Base-by-base conservation (phyloP, 805 yeast species). In the Kodamaea neixiangensis region DNA sequence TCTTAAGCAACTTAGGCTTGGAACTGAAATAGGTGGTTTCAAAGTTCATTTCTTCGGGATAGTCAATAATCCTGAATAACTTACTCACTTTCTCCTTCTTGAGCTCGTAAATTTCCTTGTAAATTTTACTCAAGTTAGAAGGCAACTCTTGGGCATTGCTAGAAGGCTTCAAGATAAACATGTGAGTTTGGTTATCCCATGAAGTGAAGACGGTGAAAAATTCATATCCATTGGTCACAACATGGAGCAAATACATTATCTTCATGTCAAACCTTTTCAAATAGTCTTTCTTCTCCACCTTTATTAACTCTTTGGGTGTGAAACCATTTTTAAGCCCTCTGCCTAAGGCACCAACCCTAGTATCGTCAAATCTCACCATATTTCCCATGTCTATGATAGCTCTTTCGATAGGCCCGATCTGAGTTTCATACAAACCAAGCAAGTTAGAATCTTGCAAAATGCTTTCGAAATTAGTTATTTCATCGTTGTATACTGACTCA, bases 271-370 rank as follows among this genome's bases (percentile, higher is more conserved):
- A 81, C 34, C 76, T 68, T 46, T 73, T 68, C 55, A 90, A 68
- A 59, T 90, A 89, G 40, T 52, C 54, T 3, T 73, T 75, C 11
- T 79, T 65, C 4, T 81, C 80, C 5, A 78, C 69, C 22, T 72
- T 70, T 33, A 82, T 66, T 49, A 81, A 64, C 64, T 85, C 83
- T 46, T 80, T 80, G 50, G 80, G 62, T 11, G 86, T 82, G 66
- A 96, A 96, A 0, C 99, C 99, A 52, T 80, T 78, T 58, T 89
- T 91, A 51, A 94, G 71, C 22, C 97, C 96, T 59, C 79, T 81
- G 6, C 97, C 96, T 7, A 96, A 72, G 0, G 91, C 83, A 7
- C 97, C 97, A n/a, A 89, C 80, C 49, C 79, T 76, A 1, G 82
- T 72, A 42, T 86, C 85, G 55, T 83, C 89, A 55, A 92, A 86